A percentile compares a stretch with the other conserved stretches of the same genome.
Conservation (phyloP, 2,329 filamentous ascomycete genomes). For the Akanthomyces uredinophilus region DNA sequence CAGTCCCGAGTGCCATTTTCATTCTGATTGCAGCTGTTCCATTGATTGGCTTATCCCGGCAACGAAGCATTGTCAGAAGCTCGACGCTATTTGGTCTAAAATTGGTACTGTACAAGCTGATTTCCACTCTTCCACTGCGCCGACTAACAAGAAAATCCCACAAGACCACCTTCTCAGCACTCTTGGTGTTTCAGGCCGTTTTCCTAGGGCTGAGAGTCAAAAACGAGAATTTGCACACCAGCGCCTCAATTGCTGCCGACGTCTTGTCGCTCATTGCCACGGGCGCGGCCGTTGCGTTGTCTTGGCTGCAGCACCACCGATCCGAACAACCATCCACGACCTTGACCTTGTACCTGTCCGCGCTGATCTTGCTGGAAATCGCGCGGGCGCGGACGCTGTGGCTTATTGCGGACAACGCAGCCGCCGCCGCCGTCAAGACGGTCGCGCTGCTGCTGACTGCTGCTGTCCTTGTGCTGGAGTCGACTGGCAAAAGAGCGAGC, state of each 20-base stretch:
- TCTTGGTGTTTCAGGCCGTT: background rate
- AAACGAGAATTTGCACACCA: background rate
- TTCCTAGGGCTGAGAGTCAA: conserved; percentile 2
- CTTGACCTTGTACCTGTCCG: conserved; percentile 33
- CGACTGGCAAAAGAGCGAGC: conserved; percentile 16
- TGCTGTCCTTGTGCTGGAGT: conserved; percentile 31
- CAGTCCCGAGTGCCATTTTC: background rate
- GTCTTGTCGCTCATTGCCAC: background rate
- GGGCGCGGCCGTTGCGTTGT: background rate
- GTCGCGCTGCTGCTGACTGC: conserved; percentile 28
- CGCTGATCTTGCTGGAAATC: conserved; percentile 36
- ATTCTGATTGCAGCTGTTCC: background rate
- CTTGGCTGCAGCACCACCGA: conserved; percentile 8
- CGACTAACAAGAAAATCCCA: background rate
- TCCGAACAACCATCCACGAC: conserved; percentile 35
- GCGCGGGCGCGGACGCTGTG: conserved; percentile 36
- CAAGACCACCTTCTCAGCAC: background rate
- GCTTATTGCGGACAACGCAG: conserved; percentile 16
- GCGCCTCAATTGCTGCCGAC: background rate
- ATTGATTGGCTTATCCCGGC: background rate
- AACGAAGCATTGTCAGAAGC: conserved; percentile 1
- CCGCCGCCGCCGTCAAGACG: conserved; percentile 27
- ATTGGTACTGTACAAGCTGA: background rate
- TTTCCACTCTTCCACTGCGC: background rate
- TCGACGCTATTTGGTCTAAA: background rate